These are phyloP conservation scores for Eleusine coracana DNA, from an alignment of 176 grass and related monocot species.

Conservation along the genomic window DNA sequence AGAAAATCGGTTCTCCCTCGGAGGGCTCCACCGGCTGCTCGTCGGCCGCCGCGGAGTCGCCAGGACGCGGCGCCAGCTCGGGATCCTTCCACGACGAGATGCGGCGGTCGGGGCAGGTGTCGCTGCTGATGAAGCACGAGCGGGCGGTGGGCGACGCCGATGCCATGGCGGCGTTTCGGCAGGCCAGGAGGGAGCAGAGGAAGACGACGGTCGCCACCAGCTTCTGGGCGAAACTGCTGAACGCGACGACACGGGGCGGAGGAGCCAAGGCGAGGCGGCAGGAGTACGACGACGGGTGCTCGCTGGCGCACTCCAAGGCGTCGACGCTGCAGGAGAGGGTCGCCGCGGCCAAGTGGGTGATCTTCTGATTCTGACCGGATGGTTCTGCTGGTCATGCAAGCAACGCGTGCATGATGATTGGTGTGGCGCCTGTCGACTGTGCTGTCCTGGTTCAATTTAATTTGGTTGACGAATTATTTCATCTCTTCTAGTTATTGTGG, in stretches of 20 bases:
- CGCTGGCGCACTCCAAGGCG: constrained; percentile 49
- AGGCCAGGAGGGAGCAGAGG: constrained; percentile 30
- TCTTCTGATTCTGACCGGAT: constrained; percentile 45
- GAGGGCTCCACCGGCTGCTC: constrained; percentile 19
- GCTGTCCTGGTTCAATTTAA: background rate
- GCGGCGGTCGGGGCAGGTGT: constrained; percentile 40
- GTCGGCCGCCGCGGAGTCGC: constrained; percentile 21
- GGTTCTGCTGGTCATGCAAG: constrained; percentile 13
- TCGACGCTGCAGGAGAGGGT: constrained; percentile 47
- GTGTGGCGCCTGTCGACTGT: background rate
- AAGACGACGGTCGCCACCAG: constrained; percentile 38
- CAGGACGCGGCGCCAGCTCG: constrained; percentile 31
- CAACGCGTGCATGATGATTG: background rate
- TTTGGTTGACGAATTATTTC: constrained; percentile 7
- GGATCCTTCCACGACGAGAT: constrained; percentile 52
- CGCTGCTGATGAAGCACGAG: constrained; percentile 54
- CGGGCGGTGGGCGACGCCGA: constrained; percentile 44
- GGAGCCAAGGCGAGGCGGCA: constrained; percentile 26
- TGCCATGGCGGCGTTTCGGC: constrained; percentile 32
- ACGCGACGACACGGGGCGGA: constrained; percentile 41
- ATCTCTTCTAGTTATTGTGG: background rate
- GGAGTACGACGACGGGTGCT: constrained; percentile 26
- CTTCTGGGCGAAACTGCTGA: constrained; percentile 79
- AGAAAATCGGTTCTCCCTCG: background rate
- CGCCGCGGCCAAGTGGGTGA: constrained; percentile 64